A percentile compares a stretch with the other conserved stretches of the same genome.
Conservation (phyloP, 345 rosid species). For the Citrus australasica region DNA sequence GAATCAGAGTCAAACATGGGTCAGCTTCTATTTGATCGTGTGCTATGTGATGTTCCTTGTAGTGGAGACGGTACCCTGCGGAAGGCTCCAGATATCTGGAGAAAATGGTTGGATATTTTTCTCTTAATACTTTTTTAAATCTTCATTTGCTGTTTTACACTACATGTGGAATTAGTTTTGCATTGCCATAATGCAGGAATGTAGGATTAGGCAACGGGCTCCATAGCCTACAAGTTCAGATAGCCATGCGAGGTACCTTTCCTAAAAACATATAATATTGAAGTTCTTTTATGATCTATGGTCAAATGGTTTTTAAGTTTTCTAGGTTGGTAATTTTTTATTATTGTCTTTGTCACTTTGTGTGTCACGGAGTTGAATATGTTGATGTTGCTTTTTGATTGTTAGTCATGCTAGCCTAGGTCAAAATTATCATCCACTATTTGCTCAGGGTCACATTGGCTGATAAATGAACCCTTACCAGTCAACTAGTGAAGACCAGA, state of each 20-base stretch:
- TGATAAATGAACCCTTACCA: not conserved
- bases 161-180: slow-evolving; percentile 8
- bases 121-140: not conserved
- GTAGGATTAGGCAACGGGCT: slow-evolving; percentile 88
- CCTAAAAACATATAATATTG: not conserved
- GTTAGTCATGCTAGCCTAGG: not conserved
- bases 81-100: slow-evolving; percentile 98
- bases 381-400: not conserved
- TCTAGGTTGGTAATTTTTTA: not conserved
- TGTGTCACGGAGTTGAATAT: not conserved
- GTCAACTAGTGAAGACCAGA: not conserved
- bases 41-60: slow-evolving; percentile 94
- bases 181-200: slow-evolving; percentile 46
- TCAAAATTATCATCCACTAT: not conserved
- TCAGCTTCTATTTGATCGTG: slow-evolving; percentile 86
- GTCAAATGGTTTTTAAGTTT: not conserved
- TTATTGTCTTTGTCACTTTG: not conserved
- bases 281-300: not conserved
- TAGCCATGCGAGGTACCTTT: slow-evolving; percentile 81
- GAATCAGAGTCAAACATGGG: slow-evolving; percentile 28
- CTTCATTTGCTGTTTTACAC: not conserved
- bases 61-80: slow-evolving; percentile 97
- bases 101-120: slow-evolving; percentile 64
- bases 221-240: slow-evolving; percentile 79
- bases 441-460: not conserved